Evolutionary conservation across 176 grass and related monocot genomes (phyloP).

Genomic region (Urochloa ruziziensis): DNA sequence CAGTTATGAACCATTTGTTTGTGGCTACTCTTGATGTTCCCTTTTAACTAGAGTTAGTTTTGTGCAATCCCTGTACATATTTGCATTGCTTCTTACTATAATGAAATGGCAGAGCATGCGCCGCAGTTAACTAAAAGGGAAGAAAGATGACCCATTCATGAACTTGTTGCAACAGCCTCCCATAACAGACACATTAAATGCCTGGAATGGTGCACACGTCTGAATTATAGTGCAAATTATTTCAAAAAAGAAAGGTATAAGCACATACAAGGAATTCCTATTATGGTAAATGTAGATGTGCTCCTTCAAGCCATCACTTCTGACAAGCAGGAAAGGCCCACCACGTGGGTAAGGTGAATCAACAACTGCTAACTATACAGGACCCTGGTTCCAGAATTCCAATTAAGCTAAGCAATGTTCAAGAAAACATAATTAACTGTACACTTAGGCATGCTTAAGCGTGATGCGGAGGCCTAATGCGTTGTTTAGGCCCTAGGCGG

Average conservation of each 20-base stretch:
- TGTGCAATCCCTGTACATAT: background rate
- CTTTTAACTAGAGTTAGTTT: background rate
- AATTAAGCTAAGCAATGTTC: background rate
- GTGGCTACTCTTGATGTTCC: background rate
- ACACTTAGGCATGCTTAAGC: too few relatives aligned
- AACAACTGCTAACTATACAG: background rate
- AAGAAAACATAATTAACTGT: too few relatives aligned
- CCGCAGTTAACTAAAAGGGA: background rate
- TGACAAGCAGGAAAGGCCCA: conserved; percentile 4
- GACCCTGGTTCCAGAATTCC: background rate
- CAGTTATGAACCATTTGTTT: background rate
- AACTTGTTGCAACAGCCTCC: background rate
- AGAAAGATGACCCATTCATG: background rate
- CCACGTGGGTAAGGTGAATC: background rate
- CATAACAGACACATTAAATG: background rate
- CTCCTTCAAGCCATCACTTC: background rate
- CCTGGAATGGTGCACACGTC: background rate
- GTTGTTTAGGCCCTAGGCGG: too few relatives aligned
- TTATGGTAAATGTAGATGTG: background rate
- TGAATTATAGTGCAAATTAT: conserved; percentile 23
- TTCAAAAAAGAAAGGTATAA: conserved; percentile 8
- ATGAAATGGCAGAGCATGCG: background rate
- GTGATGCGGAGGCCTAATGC: too few relatives aligned
- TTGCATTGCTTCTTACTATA: background rate
- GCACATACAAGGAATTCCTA: background rate